Base-by-base conservation (phyloP, 176 grass and related monocot genomes). In the Otatea glauca region DNA sequence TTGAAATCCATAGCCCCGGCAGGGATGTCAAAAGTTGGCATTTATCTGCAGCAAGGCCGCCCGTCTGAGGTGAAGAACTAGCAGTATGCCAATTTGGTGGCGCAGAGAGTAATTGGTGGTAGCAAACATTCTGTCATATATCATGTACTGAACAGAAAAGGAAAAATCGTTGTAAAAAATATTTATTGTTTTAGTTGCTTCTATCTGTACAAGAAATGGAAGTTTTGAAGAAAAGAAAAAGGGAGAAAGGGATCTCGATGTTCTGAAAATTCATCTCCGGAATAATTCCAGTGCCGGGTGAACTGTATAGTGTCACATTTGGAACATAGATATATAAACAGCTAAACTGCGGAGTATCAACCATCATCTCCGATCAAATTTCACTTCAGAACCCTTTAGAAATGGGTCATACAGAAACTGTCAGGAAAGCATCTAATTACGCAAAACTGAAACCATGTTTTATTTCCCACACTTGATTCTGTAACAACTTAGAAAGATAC, bases 201-300 rank as follows among this genome's bases (percentile, higher is more conserved):
- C 60, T 80, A 41, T 21, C 59, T 88, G 67, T 88, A 92, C 83
- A 91, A 91, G 62, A 69, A 83, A 80, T 69, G 55, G 43, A 70
- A 80, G 69, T 84, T 70, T 82, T 88, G 71, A 7, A 29, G 6
- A 55, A 67, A 69, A 72, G 14, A 59, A 12, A n/a, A 4, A 1
- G 8, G 13, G 6, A 4, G 44, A 76, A 67, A 65, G 51, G 24
- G 24, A 75, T 85, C 12, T 70, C 43, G 20, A 6, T 63, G 39
- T 79, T 80, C 50, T 13, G 17, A 56, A 53, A 55, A 82, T 82
- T 64, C 23, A 55, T 62, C 23, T 25, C 51, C 2, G 0, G 4
- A 23, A 7, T 59, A 76, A 76, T 53, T 24, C 10, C 3, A 13
- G 12, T 54, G 65, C 27, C 0, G 32, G 42, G 34, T 81, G 61